A percentile compares a stretch with the other conserved stretches of the same genome.
Evolutionary conservation across 306 rosid species (phyloP).

Genomic region (Fragaria vesca): DNA sequence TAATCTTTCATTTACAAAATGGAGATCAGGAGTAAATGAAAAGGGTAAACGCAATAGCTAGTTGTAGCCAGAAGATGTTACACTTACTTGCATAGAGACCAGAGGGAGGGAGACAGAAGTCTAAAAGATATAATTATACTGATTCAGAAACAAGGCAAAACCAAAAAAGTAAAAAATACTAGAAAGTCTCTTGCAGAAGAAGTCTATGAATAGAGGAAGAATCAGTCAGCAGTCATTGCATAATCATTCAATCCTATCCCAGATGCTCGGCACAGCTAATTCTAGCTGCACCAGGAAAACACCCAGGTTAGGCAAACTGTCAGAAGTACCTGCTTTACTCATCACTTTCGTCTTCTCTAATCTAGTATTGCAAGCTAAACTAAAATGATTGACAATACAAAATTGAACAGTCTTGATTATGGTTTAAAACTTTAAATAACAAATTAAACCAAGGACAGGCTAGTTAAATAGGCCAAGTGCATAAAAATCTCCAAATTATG

Average conservation of each 20-base stretch:
- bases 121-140: neutral
- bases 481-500: neutral
- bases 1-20: neutral
- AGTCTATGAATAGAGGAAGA: conserved; percentile 33
- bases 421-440: neutral
- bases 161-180: neutral
- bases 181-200: neutral
- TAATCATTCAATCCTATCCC: conserved; percentile 35
- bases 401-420: neutral
- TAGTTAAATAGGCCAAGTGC: neutral
- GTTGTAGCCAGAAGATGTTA: neutral
- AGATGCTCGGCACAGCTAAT: conserved; percentile 43
- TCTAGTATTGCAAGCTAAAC: conserved; percentile 18
- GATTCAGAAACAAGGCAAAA: neutral
- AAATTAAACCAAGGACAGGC: neutral
- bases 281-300: conserved; percentile 48
- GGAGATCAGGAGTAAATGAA: neutral
- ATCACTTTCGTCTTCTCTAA: conserved; percentile 46
- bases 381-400: neutral
- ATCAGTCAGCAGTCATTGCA: conserved; percentile 36
- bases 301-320: conserved; percentile 34
- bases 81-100: neutral
- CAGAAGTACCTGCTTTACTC: conserved; percentile 56
- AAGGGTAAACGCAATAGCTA: neutral
- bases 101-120: neutral